Conservation (phyloP, 805 yeast species). For the Wickerhamiella brachini region DNA sequence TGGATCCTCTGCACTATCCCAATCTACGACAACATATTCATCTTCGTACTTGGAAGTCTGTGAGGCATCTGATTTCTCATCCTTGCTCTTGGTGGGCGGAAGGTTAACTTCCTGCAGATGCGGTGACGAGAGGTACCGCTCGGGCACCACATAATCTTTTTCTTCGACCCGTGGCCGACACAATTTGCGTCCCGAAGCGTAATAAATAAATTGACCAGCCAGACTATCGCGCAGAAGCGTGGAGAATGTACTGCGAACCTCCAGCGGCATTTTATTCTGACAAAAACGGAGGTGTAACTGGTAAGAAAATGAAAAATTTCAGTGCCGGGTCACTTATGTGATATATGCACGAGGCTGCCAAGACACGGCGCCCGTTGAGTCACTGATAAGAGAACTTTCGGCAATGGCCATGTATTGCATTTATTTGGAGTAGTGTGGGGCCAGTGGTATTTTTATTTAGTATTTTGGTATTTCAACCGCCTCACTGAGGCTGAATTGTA, state of each 20-base stretch:
- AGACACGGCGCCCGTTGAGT: not conserved
- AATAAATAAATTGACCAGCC: not conserved
- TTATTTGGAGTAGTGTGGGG: no score
- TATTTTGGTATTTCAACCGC: no score
- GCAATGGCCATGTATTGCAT: no score
- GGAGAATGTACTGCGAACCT: not conserved
- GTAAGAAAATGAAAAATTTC: not conserved
- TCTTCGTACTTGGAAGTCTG: not conserved
- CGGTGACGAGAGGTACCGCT: not conserved
- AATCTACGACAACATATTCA: constrained; percentile 34
- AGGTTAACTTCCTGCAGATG: not conserved
- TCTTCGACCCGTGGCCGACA: not conserved
- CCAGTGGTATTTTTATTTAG: no score
- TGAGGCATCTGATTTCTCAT: not conserved
- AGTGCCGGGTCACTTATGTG: not conserved
- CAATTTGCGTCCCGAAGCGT: not conserved
- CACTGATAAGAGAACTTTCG: not conserved
- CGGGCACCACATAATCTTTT: not conserved
- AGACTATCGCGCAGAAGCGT: not conserved
- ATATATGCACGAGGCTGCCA: not conserved
- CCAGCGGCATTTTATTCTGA: not conserved
- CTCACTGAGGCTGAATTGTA: no score
- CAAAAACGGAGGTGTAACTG: not conserved
- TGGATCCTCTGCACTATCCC: constrained; percentile 23
- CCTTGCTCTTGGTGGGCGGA: not conserved